A percentile compares a stretch with the other conserved stretches of the same genome.
Evolutionary conservation across 176 grass and related monocot species (phyloP).

Genomic region (Panicum miliaceum): DNA sequence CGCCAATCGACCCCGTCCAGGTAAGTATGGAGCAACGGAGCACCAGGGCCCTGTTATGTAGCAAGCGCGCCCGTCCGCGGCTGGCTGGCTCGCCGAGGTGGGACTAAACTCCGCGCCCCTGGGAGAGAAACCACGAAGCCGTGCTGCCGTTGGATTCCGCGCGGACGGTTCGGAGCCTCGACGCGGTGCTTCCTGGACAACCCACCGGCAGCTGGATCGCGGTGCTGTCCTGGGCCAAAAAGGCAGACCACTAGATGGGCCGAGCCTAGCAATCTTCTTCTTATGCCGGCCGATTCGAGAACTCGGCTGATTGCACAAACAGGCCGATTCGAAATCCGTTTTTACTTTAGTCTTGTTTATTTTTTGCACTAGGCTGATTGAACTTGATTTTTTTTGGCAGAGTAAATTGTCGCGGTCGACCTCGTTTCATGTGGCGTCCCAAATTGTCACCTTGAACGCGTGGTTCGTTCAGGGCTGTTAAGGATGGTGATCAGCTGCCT

Average conservation of each 20-base stretch:
- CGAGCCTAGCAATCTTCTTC: not conserved
- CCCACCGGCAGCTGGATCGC: not conserved
- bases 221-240: not conserved
- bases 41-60: not conserved
- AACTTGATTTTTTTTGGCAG: not conserved
- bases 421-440: not conserved
- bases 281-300: too few relatives aligned
- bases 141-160: not conserved
- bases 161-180: too few relatives aligned
- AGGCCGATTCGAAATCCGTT: too few relatives aligned
- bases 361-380: too few relatives aligned
- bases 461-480: not conserved
- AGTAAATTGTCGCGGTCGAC: not conserved
- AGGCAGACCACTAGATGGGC: not conserved
- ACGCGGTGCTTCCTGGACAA: too few relatives aligned
- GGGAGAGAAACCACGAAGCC: not conserved
- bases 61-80: not conserved
- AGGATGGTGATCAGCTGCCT: not conserved
- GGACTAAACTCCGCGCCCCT: not conserved
- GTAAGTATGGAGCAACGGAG: not conserved
- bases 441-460: not conserved
- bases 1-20: constrained; percentile 25
- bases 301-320: too few relatives aligned
- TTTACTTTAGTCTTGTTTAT: too few relatives aligned
- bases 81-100: not conserved